phyloP scores from a whole-genome alignment of 768 basidiomycete genomes.

The Pulveroboletus ravenelii region DNA sequence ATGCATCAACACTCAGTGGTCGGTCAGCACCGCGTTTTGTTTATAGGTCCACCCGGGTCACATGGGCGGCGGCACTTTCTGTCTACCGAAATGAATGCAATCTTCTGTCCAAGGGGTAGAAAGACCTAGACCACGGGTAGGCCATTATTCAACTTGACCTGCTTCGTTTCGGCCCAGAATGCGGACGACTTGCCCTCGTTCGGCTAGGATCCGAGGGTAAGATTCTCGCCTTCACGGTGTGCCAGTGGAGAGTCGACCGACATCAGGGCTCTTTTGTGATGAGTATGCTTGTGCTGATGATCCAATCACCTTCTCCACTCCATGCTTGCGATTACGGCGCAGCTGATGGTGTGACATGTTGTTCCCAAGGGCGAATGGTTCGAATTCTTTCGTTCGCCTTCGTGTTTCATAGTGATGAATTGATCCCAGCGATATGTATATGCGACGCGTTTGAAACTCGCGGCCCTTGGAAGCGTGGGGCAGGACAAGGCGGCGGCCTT shows the following conservation, averaged over 20 bases:
- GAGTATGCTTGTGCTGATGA: constrained; percentile 6
- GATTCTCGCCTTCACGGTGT: constrained; percentile 8
- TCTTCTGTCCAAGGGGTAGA: background rate
- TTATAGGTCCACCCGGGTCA: constrained; percentile 3
- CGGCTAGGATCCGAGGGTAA: background rate
- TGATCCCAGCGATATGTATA: constrained; percentile 1
- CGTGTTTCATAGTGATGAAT: constrained; percentile 25
- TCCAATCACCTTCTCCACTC: background rate
- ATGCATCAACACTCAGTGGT: background rate
- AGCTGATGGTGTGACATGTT: constrained; percentile 9
- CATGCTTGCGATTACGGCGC: constrained; percentile 6
- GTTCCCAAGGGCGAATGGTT: background rate
- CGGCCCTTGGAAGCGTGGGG: background rate
- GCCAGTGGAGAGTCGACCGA: background rate
- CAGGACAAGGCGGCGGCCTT: background rate
- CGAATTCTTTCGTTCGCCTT: constrained; percentile 12
- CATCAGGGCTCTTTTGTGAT: constrained; percentile 2
- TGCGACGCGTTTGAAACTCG: constrained; percentile 11
- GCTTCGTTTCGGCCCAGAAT: background rate
- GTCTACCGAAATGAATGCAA: background rate
- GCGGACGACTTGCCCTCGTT: background rate
- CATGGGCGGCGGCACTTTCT: constrained; percentile 1
- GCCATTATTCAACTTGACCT: background rate
- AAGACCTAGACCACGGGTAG: background rate
- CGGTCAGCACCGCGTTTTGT: constrained; percentile 2